Evolutionary conservation across 2,329 filamentous ascomycete species (phyloP).

Genomic region (Nigrograna mackinnonii): DNA sequence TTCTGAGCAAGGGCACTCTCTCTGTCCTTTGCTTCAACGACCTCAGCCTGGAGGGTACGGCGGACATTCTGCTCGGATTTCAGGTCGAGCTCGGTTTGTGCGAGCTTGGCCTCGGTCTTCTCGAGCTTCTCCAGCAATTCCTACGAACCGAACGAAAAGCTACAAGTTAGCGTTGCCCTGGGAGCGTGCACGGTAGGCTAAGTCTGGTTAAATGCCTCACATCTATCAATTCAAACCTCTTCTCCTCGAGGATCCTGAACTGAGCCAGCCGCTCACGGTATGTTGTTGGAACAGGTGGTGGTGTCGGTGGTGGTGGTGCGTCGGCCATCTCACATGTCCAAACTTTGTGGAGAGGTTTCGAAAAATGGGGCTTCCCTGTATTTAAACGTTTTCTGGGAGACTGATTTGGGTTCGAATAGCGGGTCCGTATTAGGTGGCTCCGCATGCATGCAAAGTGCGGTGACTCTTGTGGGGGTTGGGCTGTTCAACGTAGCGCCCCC

Average conservation of each 20-base stretch:
- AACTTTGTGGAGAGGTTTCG: conserved; percentile 1
- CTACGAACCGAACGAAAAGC: conserved; percentile 9
- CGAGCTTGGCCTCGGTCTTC: conserved; percentile 37
- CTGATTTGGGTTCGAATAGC: conserved; percentile 27
- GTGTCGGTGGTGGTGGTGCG: conserved; percentile 4
- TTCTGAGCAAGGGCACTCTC: conserved; percentile 32
- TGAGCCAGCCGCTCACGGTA: conserved; percentile 39
- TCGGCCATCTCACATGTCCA: conserved; percentile 21
- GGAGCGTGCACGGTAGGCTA: background rate
- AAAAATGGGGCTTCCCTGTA: conserved; percentile 27
- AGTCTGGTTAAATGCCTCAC: conserved; percentile 23
- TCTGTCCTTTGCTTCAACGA: conserved; percentile 31
- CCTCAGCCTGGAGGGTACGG: conserved; percentile 37
- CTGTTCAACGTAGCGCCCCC: conserved; percentile 36
- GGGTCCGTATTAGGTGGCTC: conserved; percentile 26
- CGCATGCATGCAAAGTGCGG: conserved; percentile 37
- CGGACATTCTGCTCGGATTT: conserved; percentile 42
- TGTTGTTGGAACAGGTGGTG: conserved; percentile 20
- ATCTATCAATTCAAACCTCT: conserved; percentile 40
- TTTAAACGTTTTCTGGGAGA: conserved; percentile 27
- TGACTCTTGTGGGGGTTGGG: conserved; percentile 33
- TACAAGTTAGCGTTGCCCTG: background rate
- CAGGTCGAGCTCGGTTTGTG: conserved; percentile 40
- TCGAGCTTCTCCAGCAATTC: conserved; percentile 42
- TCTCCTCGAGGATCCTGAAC: conserved; percentile 41